Evolutionary conservation across 768 basidiomycete species (phyloP), one percentile per base, ranked within the genome.

Genomic region (Epithele typhae): DNA sequence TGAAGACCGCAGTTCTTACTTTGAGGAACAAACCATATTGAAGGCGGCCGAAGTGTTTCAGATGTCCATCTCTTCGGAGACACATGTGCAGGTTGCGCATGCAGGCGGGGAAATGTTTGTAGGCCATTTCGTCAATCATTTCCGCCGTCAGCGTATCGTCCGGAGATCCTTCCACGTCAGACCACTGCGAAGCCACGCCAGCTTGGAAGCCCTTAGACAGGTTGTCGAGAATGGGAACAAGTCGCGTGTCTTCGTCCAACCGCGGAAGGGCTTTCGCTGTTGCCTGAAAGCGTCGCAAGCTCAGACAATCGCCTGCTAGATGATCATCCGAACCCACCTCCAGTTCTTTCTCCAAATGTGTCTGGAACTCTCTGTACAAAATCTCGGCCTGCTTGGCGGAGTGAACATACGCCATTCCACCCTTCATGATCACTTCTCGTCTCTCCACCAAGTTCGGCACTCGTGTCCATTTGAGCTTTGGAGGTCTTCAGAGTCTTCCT

Each of bases 21-120:
- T 99, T 99, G 59, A 99, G 70, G 71, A 99, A 99, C 25, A 99
- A 66, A 2, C 89, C 91, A 59, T 96, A 92, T 56, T 97, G 86
- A 53, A 96, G 67, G 24, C 96, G 75, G 10, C 88, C 95, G 65
- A 82, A 89, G 64, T 99, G 93, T 63, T 94, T 95, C 54, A 99
- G 69, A 63, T 97, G 95, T 40, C 81, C 77, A 62, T 92, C 87
- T 53, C 77, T 70, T 51, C 78, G 74, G 47, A 97, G 68, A 43
- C 71, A 80, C 43, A 88, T 87, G 59, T 97, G 93, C 43, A 96
- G 68, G 55, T 84, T 84, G 40, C 91, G 82, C 93, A 96, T 96
- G 64, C 96, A 99, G 55, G 92, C 71, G 1, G 96, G 96, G 77
- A 92, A 98, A 62, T 97, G 92, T 63, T 85, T 86, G 56, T 69